Base-by-base conservation (phyloP, 164 flowering plant species). In the Stephania yunnanensis region DNA sequence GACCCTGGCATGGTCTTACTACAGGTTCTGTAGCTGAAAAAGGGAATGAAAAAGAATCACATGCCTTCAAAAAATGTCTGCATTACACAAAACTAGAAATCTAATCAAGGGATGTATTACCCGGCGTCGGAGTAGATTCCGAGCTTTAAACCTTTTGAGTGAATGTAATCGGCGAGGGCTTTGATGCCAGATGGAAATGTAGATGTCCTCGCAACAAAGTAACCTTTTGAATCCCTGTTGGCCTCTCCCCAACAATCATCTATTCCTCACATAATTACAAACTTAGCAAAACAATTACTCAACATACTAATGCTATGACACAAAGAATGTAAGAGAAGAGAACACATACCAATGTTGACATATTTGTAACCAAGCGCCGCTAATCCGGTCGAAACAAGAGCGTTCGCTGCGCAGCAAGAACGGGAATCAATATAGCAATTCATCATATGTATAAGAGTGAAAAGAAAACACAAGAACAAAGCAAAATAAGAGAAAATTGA, bases 201-300 rank as follows among this genome's bases (percentile, higher is more conserved):
- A 19, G 84, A 77, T 19, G 73, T 42, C 36, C 71, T 79, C 11
- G 88, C 77, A 2, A 76, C 80, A 12, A 87, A 76, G 79, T 84
- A 81, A 42, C 89, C 89, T 44, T 69, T 68, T 52, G 66, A 10
- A 20, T 81, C 80, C 53, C 83, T 77, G 31, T 15, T 78, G 5
- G 6, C 67, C 58, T 78, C 89, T 44, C 80, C 91, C 91, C 88
- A 87, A 75, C 91, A 87, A 77, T 87, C 91, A 84, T 88, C 91
- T 88, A 74, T 13, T 44, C 6, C 15, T 10, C 46, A 5, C 20
- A 13, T 29, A 70, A 36, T 25, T 25, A 25, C 15, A 12, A 25
- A 36, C 19, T 20, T 12, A 30, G 10, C 36, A 31, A 10, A 10
- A 44, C 11, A 55, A 55, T 48, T 8, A 48, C 17, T 10, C 13